Evolutionary conservation across 768 basidiomycete genomes (phyloP), one percentile per base, ranked within the genome.

Genomic region (Lactifluus echinatus): DNA sequence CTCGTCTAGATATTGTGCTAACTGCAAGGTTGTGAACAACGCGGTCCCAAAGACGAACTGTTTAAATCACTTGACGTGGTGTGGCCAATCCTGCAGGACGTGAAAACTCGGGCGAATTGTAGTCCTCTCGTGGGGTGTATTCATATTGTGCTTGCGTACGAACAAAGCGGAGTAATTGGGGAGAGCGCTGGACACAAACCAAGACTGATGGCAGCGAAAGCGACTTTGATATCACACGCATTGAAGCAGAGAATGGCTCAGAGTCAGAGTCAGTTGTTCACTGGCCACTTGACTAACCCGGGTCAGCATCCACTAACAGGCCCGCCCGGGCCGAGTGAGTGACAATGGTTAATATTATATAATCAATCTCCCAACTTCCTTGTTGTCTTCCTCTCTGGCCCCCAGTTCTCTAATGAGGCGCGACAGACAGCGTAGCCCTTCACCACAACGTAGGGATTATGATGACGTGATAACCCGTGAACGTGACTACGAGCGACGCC

Each of bases 1-100:
- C 66, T 91, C 84, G 63, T 91, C 85, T 37, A 96, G 79, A 69
- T 91, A 93, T 67, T 86, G 79, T 7, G 84, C 85, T 43, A 95
- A 80, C 90, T 94, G 48, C 29, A 48, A 19, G 34, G 23, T 28
- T 2, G 62, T 60, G 48, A 63, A 46, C 44, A 19, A 37, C 2
- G 23, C 4, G 26, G 15, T 24, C 10, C 12, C 8, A 11, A 39
- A 48, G 19, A 33, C 19, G n/a, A 34, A 14, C 8, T 43, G 8
- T 19, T 37, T 34, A 29, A 28, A 14, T 39, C 15, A 76, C 79
- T 74, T 82, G 77, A 62, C 73, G 73, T 17, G 80, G 80, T 19
- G 87, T 90, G n/a, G 56, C 56, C 37, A 63, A 28, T 34, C 60
- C 60, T 17, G 62, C 40, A 17, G 56, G 45, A 7, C 46, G 52